Conservation (phyloP, 768 basidiomycete genomes). For the Filobasidium floriforme region DNA sequence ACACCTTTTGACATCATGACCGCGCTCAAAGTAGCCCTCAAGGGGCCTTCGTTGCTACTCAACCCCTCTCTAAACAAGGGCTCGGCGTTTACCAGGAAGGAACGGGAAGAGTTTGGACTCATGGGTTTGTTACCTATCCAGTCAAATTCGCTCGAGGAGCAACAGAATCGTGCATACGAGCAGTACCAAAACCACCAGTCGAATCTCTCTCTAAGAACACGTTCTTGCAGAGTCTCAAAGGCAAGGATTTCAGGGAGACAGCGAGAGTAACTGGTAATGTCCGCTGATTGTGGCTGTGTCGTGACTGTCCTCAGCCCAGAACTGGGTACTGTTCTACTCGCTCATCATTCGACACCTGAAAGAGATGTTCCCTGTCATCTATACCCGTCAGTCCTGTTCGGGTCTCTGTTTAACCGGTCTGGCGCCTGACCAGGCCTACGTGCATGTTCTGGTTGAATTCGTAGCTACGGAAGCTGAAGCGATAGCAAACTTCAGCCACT, state of each 20-base stretch:
- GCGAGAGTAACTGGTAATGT: neutral
- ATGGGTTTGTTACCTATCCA: constrained; percentile 45
- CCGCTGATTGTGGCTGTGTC: neutral
- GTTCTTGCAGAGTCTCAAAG: constrained; percentile 49
- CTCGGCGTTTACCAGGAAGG: constrained; percentile 61
- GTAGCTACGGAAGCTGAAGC: constrained; percentile 59
- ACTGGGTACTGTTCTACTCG: constrained; percentile 66
- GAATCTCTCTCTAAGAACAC: constrained; percentile 60
- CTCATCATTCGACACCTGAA: constrained; percentile 56
- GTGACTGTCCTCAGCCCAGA: constrained; percentile 30
- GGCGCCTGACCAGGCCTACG: neutral
- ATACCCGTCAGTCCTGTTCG: constrained; percentile 18
- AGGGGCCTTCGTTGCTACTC: constrained; percentile 58
- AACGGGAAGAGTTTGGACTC: constrained; percentile 62
- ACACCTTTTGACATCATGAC: neutral
- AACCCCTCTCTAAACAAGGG: constrained; percentile 59
- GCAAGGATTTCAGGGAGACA: constrained; percentile 18
- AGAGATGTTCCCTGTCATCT: constrained; percentile 49
- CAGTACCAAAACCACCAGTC: constrained; percentile 50
- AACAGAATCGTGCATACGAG: constrained; percentile 64
- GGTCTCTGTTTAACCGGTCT: neutral
- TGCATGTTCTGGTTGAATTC: neutral
- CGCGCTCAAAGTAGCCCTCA: constrained; percentile 45
- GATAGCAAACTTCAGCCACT: constrained; percentile 72
- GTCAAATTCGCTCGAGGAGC: constrained; percentile 63